Evolutionary conservation across 306 rosid genomes (phyloP).

Genomic region (Cicer chorassanicum): DNA sequence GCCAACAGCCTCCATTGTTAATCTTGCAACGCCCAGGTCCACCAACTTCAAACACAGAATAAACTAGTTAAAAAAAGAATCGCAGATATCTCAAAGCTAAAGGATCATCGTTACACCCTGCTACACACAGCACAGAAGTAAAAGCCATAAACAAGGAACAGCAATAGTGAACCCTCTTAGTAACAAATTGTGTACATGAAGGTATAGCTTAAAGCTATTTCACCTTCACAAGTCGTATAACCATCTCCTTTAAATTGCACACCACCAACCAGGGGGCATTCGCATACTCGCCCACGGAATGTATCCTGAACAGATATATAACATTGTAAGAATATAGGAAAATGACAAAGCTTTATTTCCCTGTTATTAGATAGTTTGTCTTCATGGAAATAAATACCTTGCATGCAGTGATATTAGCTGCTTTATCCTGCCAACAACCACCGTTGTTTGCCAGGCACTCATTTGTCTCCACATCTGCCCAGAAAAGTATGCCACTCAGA

Average conservation of each 20-base stretch:
- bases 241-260: conserved; percentile 96
- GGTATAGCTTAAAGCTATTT: conserved; percentile 22
- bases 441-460: conserved; percentile 84
- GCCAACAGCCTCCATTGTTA: conserved; percentile 96
- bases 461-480: conserved; percentile 82
- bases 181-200: conserved; percentile 29
- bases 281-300: conserved; percentile 93
- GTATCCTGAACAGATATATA: conserved; percentile 68
- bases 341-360: not conserved
- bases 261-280: conserved; percentile 89
- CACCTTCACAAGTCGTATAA: conserved; percentile 80
- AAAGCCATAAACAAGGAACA: conserved; percentile 29
- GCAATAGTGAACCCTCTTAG: conserved; percentile 3
- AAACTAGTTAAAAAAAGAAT: conserved; percentile 38
- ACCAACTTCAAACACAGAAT: conserved; percentile 65
- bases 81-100: conserved; percentile 4
- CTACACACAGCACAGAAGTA: conserved; percentile 28
- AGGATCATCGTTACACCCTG: conserved; percentile 13
- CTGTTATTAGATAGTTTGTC: conserved; percentile 7
- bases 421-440: conserved; percentile 85
- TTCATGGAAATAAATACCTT: conserved; percentile 57
- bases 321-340: not conserved
- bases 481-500: conserved; percentile 32
- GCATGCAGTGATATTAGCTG: conserved; percentile 85
- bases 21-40: conserved; percentile 93